Evolutionary conservation across 164 flowering plant species (phyloP).

Genomic region (Litsea cubeba): DNA sequence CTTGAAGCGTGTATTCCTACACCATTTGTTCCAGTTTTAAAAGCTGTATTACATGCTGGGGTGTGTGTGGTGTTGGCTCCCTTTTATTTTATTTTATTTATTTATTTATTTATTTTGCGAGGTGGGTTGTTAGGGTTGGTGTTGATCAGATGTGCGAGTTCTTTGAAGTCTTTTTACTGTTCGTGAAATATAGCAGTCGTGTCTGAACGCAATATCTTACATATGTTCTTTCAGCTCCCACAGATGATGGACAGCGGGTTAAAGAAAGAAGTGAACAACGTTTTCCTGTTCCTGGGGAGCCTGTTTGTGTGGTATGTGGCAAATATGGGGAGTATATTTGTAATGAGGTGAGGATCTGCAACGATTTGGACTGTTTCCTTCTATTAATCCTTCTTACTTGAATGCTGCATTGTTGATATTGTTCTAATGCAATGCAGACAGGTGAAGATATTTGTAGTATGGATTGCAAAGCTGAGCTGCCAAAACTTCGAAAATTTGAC

Average conservation of each 20-base stretch:
- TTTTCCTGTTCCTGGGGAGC: slow-evolving; percentile 75
- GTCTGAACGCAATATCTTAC: not conserved
- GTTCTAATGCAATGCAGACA: slow-evolving; percentile 42
- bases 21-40: not conserved
- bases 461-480: slow-evolving; percentile 72
- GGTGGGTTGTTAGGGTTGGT: not conserved
- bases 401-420: not conserved
- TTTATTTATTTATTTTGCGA: not conserved
- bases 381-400: not conserved
- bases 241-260: slow-evolving; percentile 31
- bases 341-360: slow-evolving; percentile 43
- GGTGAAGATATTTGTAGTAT: slow-evolving; percentile 87
- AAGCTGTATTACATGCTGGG: not conserved
- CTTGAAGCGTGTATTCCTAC: not conserved
- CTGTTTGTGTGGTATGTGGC: slow-evolving; percentile 80
- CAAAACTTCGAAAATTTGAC: slow-evolving; percentile 27
- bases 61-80: not conserved
- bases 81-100: not conserved
- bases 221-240: slow-evolving; percentile 21
- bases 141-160: not conserved
- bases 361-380: not conserved
- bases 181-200: not conserved
- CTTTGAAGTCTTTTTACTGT: too few relatives aligned
- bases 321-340: slow-evolving; percentile 90
- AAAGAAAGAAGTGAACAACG: slow-evolving; percentile 68